Evolutionary conservation across 345 rosid genomes (phyloP).

Genomic region (Camelina hispida): DNA sequence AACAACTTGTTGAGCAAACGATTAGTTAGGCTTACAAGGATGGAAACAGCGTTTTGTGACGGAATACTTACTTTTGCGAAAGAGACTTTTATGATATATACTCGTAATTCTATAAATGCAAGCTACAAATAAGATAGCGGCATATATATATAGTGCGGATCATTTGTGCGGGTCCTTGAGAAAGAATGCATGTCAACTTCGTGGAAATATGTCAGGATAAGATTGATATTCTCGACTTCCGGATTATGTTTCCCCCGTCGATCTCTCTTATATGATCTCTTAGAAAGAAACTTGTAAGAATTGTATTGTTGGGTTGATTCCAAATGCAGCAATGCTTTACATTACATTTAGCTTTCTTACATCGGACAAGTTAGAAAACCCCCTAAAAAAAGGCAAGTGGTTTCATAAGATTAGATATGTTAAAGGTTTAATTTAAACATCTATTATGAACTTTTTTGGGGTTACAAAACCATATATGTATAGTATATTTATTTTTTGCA

Average conservation of each 20-base stretch:
- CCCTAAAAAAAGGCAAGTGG: background rate
- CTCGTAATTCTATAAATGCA: background rate
- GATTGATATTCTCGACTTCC: background rate
- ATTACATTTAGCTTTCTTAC: background rate
- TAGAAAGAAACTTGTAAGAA: background rate
- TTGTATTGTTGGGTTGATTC: background rate
- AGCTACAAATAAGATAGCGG: background rate
- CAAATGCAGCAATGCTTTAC: background rate
- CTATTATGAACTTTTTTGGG: background rate
- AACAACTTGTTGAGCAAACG: background rate
- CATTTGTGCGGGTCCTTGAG: background rate
- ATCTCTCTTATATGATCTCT: background rate
- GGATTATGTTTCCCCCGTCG: no score
- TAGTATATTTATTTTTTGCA: background rate
- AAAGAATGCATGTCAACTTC: conserved; percentile 10
- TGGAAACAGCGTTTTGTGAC: background rate
- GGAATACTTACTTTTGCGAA: background rate
- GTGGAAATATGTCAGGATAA: conserved; percentile 12
- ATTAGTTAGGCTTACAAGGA: no score
- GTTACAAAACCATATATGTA: background rate
- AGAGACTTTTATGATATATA: background rate
- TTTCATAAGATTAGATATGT: background rate
- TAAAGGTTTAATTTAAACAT: background rate
- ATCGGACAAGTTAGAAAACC: background rate
- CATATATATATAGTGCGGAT: background rate